phyloP scores from a whole-genome alignment of 2,329 filamentous ascomycete species.

The Pestalotiopsis sp. region DNA sequence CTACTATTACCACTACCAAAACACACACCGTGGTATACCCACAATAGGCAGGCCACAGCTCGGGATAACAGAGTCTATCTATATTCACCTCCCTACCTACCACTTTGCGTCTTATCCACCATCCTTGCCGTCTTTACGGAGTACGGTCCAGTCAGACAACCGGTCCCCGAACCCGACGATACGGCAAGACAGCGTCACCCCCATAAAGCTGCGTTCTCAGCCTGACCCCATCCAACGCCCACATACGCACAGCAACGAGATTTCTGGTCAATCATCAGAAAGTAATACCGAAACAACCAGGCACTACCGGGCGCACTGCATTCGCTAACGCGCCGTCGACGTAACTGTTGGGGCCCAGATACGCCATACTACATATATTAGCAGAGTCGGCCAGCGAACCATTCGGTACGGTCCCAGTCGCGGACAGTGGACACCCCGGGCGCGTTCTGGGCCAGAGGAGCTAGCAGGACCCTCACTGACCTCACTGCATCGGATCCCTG shows the following conservation, averaged over 20 bases:
- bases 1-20: too few relatives aligned
- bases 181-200: neutral
- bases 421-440: neutral
- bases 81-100: neutral
- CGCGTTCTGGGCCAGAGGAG: neutral
- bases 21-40: too few relatives aligned
- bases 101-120: neutral
- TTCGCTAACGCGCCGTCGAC: neutral
- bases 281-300: too few relatives aligned
- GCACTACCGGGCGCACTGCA: neutral
- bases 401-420: neutral
- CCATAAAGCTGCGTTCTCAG: neutral
- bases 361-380: neutral
- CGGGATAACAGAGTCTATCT: too few relatives aligned
- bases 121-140: neutral
- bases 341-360: neutral
- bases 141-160: neutral
- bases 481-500: constrained; percentile 8
- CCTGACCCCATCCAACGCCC: neutral
- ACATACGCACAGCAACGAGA: neutral
- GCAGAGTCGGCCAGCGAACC: neutral
- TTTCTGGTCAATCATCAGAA: neutral
- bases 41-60: too few relatives aligned
- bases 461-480: constrained; percentile 5
- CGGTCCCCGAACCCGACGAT: neutral